Percentiles rank a stretch among this genome's conserved stretches.
Evolutionary conservation across 176 grass and related monocot genomes (phyloP).

Genomic region (Triticum timopheevii): DNA sequence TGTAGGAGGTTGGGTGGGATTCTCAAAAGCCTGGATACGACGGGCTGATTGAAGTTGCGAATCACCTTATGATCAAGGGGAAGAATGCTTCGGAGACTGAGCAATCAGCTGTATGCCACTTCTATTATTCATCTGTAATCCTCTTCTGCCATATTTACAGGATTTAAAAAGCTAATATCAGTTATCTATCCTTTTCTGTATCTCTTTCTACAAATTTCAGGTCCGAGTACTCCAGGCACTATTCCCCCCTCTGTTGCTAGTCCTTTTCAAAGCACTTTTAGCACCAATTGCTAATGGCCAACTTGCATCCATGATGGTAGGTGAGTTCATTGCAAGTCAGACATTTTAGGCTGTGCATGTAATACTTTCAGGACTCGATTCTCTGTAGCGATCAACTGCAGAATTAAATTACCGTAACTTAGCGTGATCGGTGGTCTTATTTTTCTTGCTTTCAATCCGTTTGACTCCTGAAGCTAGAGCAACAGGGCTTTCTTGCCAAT

Average conservation of each 20-base stretch:
- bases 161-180: background rate
- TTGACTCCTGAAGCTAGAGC: slow-evolving; percentile 66
- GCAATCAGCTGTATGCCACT: slow-evolving; percentile 62
- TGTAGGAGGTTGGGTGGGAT: slow-evolving; percentile 97
- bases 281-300: slow-evolving; percentile 65
- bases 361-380: background rate
- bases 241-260: slow-evolving; percentile 71
- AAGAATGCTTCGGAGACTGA: slow-evolving; percentile 69
- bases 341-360: background rate
- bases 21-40: slow-evolving; percentile 70
- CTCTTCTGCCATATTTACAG: background rate
- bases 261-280: slow-evolving; percentile 81
- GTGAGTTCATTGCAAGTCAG: slow-evolving; percentile 38
- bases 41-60: slow-evolving; percentile 79
- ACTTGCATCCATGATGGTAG: slow-evolving; percentile 74
- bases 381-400: background rate
- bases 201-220: slow-evolving; percentile 32
- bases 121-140: background rate
- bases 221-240: slow-evolving; percentile 69
- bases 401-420: no score
- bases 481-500: slow-evolving; percentile 81
- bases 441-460: background rate
- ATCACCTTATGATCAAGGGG: slow-evolving; percentile 71
- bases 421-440: background rate
- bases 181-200: background rate